These are phyloP conservation scores for Vitis vinifera DNA, from an alignment of 164 flowering plant species.

Conservation along the genomic window ASM3070453v1 NC_081819.1:20029501-20030000, in stretches of 20 bases:
- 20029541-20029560: not conserved
- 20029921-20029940: conserved; percentile 82
- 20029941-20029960: conserved; percentile 52
- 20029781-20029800: conserved; percentile 49
- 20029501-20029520: conserved; percentile 64
- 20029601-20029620: conserved; percentile 13
- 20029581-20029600: not conserved
- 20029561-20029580: not conserved
- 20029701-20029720: conserved; percentile 46
- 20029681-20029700: conserved; percentile 51
- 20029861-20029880: conserved; percentile 59
- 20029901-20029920: conserved; percentile 91
- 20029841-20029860: conserved; percentile 3
- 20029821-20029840: conserved; percentile 76
- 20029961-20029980: conserved; percentile 48
- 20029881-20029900: conserved; percentile 65
- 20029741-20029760: conserved; percentile 35
- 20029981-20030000: conserved; percentile 26
- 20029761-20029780: conserved; percentile 34
- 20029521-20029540: conserved; percentile 51
- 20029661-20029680: conserved; percentile 74
- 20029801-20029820: conserved; percentile 62
- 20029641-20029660: conserved; percentile 56
- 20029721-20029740: conserved; percentile 57
- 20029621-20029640: conserved; percentile 85